Percentiles rank a stretch among this genome's conserved stretches.
phyloP scores from a whole-genome alignment of 768 basidiomycete genomes.

The Tricholoma furcatifolium region DNA sequence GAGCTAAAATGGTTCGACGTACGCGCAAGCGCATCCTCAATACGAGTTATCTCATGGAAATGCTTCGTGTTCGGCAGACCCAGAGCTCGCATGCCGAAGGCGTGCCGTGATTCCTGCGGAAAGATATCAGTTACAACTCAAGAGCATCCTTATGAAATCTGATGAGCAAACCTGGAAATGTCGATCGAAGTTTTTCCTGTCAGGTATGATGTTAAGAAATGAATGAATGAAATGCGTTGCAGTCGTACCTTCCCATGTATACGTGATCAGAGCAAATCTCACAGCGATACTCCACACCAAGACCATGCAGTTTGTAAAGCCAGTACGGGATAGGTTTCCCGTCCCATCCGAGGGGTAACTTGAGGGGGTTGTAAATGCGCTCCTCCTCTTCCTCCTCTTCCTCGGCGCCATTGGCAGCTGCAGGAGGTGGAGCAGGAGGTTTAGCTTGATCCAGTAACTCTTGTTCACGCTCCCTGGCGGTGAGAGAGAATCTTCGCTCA shows the following conservation, averaged over 20 bases:
- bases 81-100: constrained; percentile 96
- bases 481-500: constrained; percentile 93
- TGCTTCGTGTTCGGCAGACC: constrained; percentile 98
- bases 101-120: constrained; percentile 85
- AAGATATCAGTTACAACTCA: constrained; percentile 18
- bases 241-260: constrained; percentile 86
- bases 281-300: constrained; percentile 97
- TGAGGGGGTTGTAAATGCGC: constrained; percentile 96
- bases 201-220: constrained; percentile 9
- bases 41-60: constrained; percentile 97
- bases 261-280: constrained; percentile 97
- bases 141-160: constrained; percentile 47
- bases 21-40: constrained; percentile 95
- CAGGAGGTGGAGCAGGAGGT: constrained; percentile 46
- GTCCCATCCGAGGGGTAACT: constrained; percentile 96
- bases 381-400: constrained; percentile 95
- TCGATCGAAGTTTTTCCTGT: constrained; percentile 91
- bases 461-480: constrained; percentile 96
- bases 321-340: constrained; percentile 99
- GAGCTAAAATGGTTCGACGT: constrained; percentile 32
- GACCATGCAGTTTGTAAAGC: constrained; percentile 96
- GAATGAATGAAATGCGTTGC: constrained; percentile 1
- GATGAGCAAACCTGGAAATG: constrained; percentile 77
- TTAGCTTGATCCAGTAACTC: constrained; percentile 77
- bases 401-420: constrained; percentile 44